phyloP scores from a whole-genome alignment of 2,329 filamentous ascomycete genomes.

The Didymella pinodella region DNA sequence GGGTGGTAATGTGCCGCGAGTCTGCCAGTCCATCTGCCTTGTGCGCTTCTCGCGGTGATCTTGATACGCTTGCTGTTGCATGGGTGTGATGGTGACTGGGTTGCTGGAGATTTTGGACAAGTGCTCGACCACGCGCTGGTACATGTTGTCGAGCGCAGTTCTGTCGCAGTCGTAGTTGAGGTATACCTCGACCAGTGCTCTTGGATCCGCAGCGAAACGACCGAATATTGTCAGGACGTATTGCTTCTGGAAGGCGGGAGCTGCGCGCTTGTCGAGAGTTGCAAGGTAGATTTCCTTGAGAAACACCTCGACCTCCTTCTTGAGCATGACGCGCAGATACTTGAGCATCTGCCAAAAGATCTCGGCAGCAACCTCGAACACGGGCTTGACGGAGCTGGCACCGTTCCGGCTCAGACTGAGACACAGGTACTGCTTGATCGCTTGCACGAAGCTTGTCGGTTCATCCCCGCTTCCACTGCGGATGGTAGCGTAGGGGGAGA shows the following conservation, averaged over 20 bases:
- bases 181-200: conserved; percentile 92
- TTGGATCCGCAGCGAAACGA: conserved; percentile 82
- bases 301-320: conserved; percentile 99
- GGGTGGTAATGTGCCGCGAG: conserved; percentile 83
- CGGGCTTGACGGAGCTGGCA: conserved; percentile 86
- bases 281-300: conserved; percentile 96
- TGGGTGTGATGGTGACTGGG: conserved; percentile 75
- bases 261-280: conserved; percentile 85
- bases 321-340: conserved; percentile 90
- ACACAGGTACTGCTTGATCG: conserved; percentile 95
- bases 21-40: conserved; percentile 79
- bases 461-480: conserved; percentile 88
- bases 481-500: conserved; percentile 90
- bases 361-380: conserved; percentile 95
- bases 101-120: conserved; percentile 85
- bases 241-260: conserved; percentile 88
- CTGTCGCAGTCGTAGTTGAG: conserved; percentile 98
- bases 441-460: conserved; percentile 88
- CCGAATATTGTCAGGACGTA: conserved; percentile 88
- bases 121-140: conserved; percentile 92
- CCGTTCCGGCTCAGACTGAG: conserved; percentile 94
- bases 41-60: conserved; percentile 73
- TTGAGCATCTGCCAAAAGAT: conserved; percentile 99
- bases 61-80: conserved; percentile 86
- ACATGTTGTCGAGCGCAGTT: conserved; percentile 92